Evolutionary conservation across 148 eudicot species (phyloP).

Genomic region (Drosera capensis): DNA sequence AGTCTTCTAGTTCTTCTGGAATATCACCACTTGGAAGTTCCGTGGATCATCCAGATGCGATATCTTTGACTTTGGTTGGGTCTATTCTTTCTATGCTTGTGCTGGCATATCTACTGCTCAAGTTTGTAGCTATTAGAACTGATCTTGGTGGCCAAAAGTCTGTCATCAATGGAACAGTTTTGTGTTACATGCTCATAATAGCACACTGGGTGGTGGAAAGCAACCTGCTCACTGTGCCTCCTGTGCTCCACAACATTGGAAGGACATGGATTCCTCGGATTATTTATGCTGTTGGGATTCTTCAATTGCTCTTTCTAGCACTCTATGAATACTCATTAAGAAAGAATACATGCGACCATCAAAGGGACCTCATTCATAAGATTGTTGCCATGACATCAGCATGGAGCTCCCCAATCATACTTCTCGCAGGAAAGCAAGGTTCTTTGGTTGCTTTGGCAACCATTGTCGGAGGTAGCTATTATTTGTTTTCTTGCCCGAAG

Average conservation of each 20-base stretch:
- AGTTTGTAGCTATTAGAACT: constrained; percentile 16
- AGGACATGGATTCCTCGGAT: constrained; percentile 45
- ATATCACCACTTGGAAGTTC: constrained; percentile 28
- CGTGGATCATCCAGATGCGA: constrained; percentile 34
- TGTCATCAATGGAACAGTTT: constrained; percentile 39
- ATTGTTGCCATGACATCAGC: constrained; percentile 60
- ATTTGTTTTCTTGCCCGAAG: not conserved
- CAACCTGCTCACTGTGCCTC: constrained; percentile 24
- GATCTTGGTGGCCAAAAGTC: constrained; percentile 24
- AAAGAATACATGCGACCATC: constrained; percentile 17
- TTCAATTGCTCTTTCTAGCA: constrained; percentile 41
- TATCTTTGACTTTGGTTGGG: constrained; percentile 23
- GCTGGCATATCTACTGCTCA: constrained; percentile 38
- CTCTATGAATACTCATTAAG: constrained; percentile 23
- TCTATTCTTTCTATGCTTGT: constrained; percentile 36
- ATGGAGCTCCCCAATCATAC: constrained; percentile 61
- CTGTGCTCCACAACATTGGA: constrained; percentile 16
- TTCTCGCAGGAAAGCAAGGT: constrained; percentile 90
- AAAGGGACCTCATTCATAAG: constrained; percentile 29
- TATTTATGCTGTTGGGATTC: constrained; percentile 49
- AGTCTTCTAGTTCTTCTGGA: constrained; percentile 30
- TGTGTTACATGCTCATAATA: constrained; percentile 51
- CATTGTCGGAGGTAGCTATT: constrained; percentile 56
- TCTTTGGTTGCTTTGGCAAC: constrained; percentile 50
- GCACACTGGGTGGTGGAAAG: constrained; percentile 52